Conservation (phyloP, 148 eudicot genomes). For the Fagopyrum tataricum region DNA sequence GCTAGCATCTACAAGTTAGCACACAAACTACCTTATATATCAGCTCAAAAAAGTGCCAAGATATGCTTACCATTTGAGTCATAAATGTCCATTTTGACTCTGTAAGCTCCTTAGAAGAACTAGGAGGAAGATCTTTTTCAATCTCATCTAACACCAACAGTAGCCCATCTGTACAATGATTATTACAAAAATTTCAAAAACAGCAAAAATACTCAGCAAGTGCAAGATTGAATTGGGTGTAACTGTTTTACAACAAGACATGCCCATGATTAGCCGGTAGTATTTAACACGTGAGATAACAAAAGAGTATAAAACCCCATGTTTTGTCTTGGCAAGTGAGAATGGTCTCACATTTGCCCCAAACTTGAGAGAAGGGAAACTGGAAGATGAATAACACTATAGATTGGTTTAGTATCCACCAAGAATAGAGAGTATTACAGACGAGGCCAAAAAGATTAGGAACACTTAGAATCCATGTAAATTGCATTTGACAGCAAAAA, state of each 20-base stretch:
- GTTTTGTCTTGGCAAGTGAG: neutral
- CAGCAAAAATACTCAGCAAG: neutral
- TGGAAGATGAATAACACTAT: neutral
- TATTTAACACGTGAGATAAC: neutral
- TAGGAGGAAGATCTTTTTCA: conserved; percentile 48
- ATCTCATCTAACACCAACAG: conserved; percentile 53
- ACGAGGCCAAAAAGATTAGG: neutral
- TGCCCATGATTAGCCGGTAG: neutral
- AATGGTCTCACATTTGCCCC: neutral
- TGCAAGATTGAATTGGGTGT: neutral
- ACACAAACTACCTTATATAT: neutral
- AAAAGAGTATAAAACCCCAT: neutral
- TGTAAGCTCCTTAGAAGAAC: conserved; percentile 31
- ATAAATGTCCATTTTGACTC: conserved; percentile 61
- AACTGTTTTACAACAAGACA: neutral
- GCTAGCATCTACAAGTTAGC: no score
- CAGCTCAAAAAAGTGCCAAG: neutral
- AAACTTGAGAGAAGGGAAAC: neutral
- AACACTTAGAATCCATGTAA: neutral
- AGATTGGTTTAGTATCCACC: neutral
- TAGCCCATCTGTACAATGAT: conserved; percentile 61
- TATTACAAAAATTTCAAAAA: neutral
- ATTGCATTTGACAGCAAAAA: neutral
- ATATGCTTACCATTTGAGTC: conserved; percentile 42
- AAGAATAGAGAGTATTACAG: neutral